phyloP scores from a whole-genome alignment of 1,139 yeast genomes.

The Magnusiomyces clavatus region DNA sequence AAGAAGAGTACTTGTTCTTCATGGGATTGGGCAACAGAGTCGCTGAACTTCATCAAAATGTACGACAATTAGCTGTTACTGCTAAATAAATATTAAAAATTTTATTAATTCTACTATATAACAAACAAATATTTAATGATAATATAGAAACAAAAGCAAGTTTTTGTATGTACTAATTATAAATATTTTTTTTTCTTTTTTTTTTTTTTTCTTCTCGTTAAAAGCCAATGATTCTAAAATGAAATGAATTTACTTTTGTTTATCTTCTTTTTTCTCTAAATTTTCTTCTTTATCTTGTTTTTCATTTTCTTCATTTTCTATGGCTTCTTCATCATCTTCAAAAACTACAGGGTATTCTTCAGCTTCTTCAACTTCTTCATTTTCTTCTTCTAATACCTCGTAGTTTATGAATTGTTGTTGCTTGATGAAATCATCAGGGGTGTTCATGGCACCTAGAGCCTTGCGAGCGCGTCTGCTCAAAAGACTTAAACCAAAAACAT shows the following conservation, averaged over 20 bases:
- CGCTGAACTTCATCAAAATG: slow-evolving; percentile 81
- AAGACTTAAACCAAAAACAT: slow-evolving; percentile 62
- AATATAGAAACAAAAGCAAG: too few relatives aligned
- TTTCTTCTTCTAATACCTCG: too few relatives aligned
- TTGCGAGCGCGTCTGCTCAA: slow-evolving; percentile 34
- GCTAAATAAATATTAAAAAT: neutral
- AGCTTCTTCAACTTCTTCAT: neutral
- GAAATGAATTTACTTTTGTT: too few relatives aligned
- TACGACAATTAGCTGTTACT: slow-evolving; percentile 35
- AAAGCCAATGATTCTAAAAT: neutral
- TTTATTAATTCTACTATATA: neutral
- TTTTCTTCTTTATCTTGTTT: neutral
- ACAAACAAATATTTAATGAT: too few relatives aligned
- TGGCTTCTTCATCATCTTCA: too few relatives aligned
- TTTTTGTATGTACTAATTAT: too few relatives aligned
- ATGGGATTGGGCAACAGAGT: slow-evolving; percentile 87
- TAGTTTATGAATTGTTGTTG: too few relatives aligned
- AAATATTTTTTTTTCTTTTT: neutral
- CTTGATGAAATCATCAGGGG: too few relatives aligned
- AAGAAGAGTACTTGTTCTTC: slow-evolving; percentile 75
- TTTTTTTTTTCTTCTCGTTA: neutral
- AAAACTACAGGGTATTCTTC: neutral
- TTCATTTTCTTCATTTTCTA: neutral
- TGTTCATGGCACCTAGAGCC: too few relatives aligned
- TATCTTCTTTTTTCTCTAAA: too few relatives aligned